phyloP scores from a whole-genome alignment of 75 land plant genomes.

The Adiantum capillusveneris region DNA sequence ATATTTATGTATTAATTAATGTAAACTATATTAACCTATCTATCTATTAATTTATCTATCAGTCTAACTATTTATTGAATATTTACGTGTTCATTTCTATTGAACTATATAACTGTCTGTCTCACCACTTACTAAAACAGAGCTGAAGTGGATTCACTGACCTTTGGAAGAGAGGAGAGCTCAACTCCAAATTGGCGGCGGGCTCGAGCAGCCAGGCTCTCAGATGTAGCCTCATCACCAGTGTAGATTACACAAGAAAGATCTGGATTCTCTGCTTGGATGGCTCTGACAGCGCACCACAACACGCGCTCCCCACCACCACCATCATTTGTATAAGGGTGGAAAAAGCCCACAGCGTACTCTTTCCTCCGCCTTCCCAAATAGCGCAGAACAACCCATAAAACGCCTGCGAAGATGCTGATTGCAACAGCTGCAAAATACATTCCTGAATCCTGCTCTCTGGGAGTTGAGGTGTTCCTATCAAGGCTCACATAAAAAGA shows the following conservation, averaged over 20 bases:
- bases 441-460: no score
- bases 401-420: no score
- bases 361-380: constrained; percentile 24
- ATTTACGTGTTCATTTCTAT: neutral
- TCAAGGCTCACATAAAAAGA: no score
- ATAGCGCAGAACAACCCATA: neutral
- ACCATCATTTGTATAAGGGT: constrained; percentile 97
- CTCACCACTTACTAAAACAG: neutral
- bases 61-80: neutral
- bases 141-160: constrained; percentile 6
- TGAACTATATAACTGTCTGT: neutral
- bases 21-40: neutral
- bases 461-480: no score
- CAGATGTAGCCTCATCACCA: constrained; percentile 78
- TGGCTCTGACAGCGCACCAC: constrained; percentile 92
- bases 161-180: constrained; percentile 50
- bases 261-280: constrained; percentile 68
- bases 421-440: no score
- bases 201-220: constrained; percentile 59
- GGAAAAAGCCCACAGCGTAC: constrained; percentile 73
- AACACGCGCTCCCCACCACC: constrained; percentile 96
- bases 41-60: neutral
- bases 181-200: constrained; percentile 82
- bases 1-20: neutral
- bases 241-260: constrained; percentile 63